phyloP scores from a whole-genome alignment of 208 protist genomes.

The Acanthamoeba divionensis region DNA sequence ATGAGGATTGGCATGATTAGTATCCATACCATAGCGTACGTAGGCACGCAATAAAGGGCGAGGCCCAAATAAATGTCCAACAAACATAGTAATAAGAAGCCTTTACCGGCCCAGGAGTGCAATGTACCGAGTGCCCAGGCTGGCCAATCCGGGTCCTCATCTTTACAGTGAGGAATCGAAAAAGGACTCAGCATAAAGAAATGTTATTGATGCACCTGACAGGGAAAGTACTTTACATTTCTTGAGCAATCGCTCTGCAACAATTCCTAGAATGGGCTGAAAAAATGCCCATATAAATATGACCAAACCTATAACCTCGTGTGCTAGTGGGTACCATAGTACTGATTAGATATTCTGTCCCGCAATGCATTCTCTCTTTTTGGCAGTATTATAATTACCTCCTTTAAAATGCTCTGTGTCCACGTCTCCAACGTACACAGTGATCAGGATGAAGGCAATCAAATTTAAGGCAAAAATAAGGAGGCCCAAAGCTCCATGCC shows the following conservation, averaged over 20 bases:
- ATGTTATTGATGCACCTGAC: not conserved
- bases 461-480: not conserved
- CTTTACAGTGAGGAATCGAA: not conserved
- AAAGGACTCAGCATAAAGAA: not conserved
- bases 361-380: not conserved
- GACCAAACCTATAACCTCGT: not conserved
- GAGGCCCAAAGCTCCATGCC: not conserved
- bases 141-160: not conserved
- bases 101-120: not conserved
- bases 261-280: not conserved
- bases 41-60: conserved; percentile 13
- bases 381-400: not conserved
- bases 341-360: not conserved
- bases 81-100: not conserved
- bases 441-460: conserved; percentile 20
- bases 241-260: conserved; percentile 28
- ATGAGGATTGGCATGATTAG: not conserved
- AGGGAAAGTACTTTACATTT: not conserved
- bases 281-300: conserved; percentile 32
- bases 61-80: conserved; percentile 29
- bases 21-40: not conserved
- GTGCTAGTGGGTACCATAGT: not conserved
- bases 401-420: not conserved
- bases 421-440: not conserved
- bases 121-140: not conserved